A percentile compares a stretch with the other conserved stretches of the same genome.
These are phyloP conservation scores for Cupressus sempervirens DNA, from an alignment of 75 land plant genomes.

Conservation along the genomic window DNA sequence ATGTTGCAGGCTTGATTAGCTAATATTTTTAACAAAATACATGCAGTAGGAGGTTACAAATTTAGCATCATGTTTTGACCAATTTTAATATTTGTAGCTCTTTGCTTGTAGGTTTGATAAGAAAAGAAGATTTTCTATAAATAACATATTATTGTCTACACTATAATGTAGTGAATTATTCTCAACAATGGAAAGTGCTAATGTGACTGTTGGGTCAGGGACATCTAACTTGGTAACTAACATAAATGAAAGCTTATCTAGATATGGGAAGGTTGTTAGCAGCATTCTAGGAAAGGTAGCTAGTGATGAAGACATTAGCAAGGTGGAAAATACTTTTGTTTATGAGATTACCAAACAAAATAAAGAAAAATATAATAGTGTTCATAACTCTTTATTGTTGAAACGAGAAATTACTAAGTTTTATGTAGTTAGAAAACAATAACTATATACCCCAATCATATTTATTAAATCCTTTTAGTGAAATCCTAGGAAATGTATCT, in stretches of 20 bases:
- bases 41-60: neutral
- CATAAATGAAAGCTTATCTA: neutral
- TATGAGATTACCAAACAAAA: conserved; percentile 4
- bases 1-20: neutral
- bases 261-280: neutral
- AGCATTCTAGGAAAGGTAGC: neutral
- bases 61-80: neutral
- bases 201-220: neutral
- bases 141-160: conserved; percentile 93
- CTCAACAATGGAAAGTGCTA: conserved; percentile 19
- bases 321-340: neutral
- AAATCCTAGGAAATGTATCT: too few species aligned
- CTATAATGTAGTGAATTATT: conserved; percentile 71
- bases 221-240: neutral
- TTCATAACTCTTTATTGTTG: too few species aligned
- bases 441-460: too few species aligned
- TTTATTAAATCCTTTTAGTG: too few species aligned
- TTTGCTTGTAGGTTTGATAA: conserved; percentile 65
- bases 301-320: neutral
- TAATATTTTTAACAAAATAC: neutral
- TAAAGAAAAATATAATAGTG: neutral
- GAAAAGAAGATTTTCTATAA: conserved; percentile 85
- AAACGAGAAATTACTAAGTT: too few species aligned
- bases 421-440: too few species aligned
- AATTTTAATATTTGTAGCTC: neutral